A percentile compares a stretch with the other conserved stretches of the same genome.
Evolutionary conservation across 2,329 filamentous ascomycete genomes (phyloP).

Genomic region (Aspergillus latus): DNA sequence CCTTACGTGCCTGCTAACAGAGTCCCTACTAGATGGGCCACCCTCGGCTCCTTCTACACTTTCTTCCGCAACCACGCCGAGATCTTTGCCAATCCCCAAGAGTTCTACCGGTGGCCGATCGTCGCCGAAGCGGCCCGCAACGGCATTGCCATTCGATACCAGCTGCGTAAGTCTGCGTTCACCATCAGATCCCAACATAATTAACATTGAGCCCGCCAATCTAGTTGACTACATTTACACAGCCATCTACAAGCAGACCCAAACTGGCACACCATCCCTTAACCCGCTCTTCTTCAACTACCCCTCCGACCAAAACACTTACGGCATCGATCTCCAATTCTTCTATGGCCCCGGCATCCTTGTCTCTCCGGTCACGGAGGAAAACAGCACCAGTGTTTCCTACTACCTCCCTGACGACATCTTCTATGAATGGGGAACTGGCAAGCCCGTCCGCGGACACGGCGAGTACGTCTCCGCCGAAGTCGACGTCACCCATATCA

Average conservation of each 20-base stretch:
- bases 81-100: neutral
- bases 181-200: neutral
- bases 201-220: neutral
- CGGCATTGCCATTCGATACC: neutral
- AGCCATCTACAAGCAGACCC: conserved; percentile 2
- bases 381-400: conserved; percentile 4
- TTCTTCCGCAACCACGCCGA: conserved; percentile 6
- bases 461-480: conserved; percentile 4
- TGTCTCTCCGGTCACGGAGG: neutral
- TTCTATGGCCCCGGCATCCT: conserved; percentile 5
- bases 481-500: conserved; percentile 3
- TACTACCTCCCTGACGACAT: conserved; percentile 10
- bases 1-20: too few relatives aligned
- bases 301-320: neutral
- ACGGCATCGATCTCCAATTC: neutral
- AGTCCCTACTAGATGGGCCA: neutral
- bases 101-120: conserved; percentile 1
- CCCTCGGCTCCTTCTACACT: conserved; percentile 5
- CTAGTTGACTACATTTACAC: conserved; percentile 1
- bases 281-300: conserved; percentile 3
- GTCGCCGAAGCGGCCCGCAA: neutral
- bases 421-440: conserved; percentile 9
- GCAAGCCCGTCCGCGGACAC: conserved; percentile 1
- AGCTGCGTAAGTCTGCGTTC: neutral
- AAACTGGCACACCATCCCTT: neutral